Conservation (phyloP, 2,329 filamentous ascomycete species). For the Falciphora oryzae region DNA sequence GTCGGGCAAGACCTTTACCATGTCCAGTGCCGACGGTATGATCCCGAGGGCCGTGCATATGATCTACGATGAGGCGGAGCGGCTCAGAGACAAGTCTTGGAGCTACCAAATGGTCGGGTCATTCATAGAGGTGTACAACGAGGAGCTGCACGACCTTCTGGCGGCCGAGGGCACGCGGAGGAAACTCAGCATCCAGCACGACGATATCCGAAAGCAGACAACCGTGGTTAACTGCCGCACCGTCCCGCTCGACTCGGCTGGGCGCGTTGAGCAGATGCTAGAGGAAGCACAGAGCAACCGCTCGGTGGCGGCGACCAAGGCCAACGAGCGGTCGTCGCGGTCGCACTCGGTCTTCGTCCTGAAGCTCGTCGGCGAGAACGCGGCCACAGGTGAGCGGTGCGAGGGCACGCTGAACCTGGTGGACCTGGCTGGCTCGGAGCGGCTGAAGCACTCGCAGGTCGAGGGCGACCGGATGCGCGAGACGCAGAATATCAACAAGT, state of each 20-base stretch:
- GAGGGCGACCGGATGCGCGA: slow-evolving; percentile 86
- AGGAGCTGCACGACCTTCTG: slow-evolving; percentile 88
- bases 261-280: slow-evolving; percentile 75
- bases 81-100: slow-evolving; percentile 88
- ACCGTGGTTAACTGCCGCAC: slow-evolving; percentile 74
- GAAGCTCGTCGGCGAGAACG: slow-evolving; percentile 66
- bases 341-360: slow-evolving; percentile 97
- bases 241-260: slow-evolving; percentile 70
- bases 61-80: slow-evolving; percentile 83
- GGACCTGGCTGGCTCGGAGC: slow-evolving; percentile 88
- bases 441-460: slow-evolving; percentile 78
- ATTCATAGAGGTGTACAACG: slow-evolving; percentile 98
- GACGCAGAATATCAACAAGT: slow-evolving; percentile 97
- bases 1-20: slow-evolving; percentile 93
- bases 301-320: slow-evolving; percentile 92
- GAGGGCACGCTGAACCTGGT: slow-evolving; percentile 95
- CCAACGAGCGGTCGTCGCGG: slow-evolving; percentile 89
- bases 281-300: slow-evolving; percentile 77
- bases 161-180: slow-evolving; percentile 63
- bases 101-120: slow-evolving; percentile 88
- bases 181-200: slow-evolving; percentile 86
- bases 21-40: slow-evolving; percentile 89
- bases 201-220: slow-evolving; percentile 75
- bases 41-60: slow-evolving; percentile 89
- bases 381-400: slow-evolving; percentile 71